Percentiles rank a stretch among this genome's conserved stretches.
phyloP scores from a whole-genome alignment of 805 yeast genomes.

The Yarrowia sp. region DNA sequence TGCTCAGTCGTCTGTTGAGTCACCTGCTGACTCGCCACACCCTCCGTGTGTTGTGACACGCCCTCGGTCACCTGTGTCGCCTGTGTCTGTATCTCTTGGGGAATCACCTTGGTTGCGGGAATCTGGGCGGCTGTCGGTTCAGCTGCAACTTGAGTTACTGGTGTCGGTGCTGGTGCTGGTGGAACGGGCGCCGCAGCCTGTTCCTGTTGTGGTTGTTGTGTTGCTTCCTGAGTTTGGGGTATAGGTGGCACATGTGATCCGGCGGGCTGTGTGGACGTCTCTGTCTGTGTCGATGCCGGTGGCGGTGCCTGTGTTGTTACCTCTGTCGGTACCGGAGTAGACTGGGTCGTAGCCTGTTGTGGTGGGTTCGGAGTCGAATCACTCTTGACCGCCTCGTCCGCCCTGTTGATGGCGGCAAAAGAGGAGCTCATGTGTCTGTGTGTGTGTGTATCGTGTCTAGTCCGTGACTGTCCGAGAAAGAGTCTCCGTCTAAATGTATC shows the following conservation, averaged over 20 bases:
- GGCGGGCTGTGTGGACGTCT: too few relatives aligned
- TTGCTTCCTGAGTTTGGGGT: too few relatives aligned
- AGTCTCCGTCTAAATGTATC: background rate
- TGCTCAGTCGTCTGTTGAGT: too few relatives aligned
- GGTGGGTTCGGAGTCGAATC: too few relatives aligned
- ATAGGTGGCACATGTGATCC: too few relatives aligned
- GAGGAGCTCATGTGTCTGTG: background rate
- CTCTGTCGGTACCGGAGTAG: too few relatives aligned
- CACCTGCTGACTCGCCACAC: background rate
- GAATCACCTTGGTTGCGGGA: background rate
- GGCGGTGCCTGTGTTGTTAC: too few relatives aligned
- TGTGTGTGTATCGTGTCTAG: background rate
- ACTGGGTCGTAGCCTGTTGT: too few relatives aligned
- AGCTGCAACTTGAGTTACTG: background rate
- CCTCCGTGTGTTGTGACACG: background rate
- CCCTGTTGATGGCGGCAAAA: constrained; percentile 13
- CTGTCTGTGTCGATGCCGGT: too few relatives aligned
- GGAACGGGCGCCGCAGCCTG: too few relatives aligned
- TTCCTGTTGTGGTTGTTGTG: background rate
- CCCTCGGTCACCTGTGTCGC: background rate
- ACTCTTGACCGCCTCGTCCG: background rate
- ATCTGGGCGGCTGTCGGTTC: background rate
- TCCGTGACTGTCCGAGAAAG: background rate
- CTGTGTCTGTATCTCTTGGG: background rate
- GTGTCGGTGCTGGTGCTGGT: background rate